A percentile compares a stretch with the other conserved stretches of the same genome.
These are phyloP conservation scores for Davidsoniella virescens DNA, from an alignment of 2,329 filamentous ascomycete genomes.

Conservation along the genomic window DNA sequence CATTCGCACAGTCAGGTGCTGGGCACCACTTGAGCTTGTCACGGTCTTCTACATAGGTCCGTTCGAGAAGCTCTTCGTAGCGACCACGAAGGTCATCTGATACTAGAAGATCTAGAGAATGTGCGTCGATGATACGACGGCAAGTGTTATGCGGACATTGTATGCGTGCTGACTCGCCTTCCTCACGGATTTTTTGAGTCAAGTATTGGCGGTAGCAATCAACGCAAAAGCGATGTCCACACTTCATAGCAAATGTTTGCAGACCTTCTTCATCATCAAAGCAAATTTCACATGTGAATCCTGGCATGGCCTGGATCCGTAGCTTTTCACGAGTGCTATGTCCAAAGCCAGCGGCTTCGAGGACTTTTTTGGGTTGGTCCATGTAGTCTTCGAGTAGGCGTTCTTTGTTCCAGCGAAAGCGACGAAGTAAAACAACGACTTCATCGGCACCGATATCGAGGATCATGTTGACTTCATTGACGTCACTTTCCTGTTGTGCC, in stretches of 20 bases:
- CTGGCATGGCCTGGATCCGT: constrained; percentile 52
- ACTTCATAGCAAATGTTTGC: constrained; percentile 84
- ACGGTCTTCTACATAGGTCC: constrained; percentile 95
- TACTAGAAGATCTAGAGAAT: constrained; percentile 65
- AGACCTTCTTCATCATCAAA: constrained; percentile 71
- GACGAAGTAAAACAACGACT: constrained; percentile 72
- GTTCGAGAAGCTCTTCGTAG: constrained; percentile 73
- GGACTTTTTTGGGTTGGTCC: constrained; percentile 63
- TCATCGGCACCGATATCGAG: constrained; percentile 80
- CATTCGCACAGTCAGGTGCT: constrained; percentile 90
- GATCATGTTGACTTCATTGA: constrained; percentile 82
- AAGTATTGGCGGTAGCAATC: constrained; percentile 88
- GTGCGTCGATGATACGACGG: constrained; percentile 78
- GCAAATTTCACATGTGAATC: constrained; percentile 89
- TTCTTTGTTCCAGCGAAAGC: constrained; percentile 94
- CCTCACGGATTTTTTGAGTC: constrained; percentile 80
- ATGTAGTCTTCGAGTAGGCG: constrained; percentile 90
- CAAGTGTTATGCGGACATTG: constrained; percentile 83
- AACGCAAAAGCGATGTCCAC: constrained; percentile 82
- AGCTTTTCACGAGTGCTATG: constrained; percentile 45
- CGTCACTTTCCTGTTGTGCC: constrained; percentile 66
- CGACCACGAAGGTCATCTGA: constrained; percentile 38
- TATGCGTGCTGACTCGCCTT: constrained; percentile 88
- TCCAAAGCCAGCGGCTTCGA: constrained; percentile 72
- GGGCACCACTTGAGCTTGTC: constrained; percentile 95